phyloP scores from a whole-genome alignment of 1,284 basidiomycete genomes.

The Ustilago hordei region DNA sequence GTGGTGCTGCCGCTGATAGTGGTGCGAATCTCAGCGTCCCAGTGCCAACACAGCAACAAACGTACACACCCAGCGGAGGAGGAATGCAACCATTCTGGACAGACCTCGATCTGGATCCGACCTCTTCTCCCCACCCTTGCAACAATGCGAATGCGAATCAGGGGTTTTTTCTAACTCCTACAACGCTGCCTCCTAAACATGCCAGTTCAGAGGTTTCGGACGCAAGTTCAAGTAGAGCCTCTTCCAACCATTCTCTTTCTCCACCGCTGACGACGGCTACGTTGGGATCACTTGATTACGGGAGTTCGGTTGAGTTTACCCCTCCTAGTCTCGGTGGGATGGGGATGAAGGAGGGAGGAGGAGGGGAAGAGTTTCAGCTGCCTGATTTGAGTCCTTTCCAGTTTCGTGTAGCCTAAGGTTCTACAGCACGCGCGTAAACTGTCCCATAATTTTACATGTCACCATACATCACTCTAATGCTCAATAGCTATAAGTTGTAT shows the following conservation, averaged over 20 bases:
- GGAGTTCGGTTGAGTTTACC: neutral
- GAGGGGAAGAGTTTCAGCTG: neutral
- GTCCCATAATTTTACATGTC: no score
- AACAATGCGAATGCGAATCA: neutral
- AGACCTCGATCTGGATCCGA: neutral
- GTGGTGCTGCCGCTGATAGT: neutral
- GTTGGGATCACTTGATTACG: slow-evolving; percentile 17
- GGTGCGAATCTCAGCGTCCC: no score
- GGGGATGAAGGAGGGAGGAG: neutral
- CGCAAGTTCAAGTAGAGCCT: slow-evolving; percentile 9
- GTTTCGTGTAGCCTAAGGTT: slow-evolving; percentile 4
- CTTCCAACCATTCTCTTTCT: slow-evolving; percentile 27
- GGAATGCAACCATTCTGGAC: neutral
- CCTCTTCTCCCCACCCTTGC: neutral
- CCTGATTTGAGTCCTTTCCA: slow-evolving; percentile 1
- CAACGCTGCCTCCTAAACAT: neutral
- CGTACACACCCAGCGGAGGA: no score
- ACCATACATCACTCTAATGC: no score
- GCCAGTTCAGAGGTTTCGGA: neutral
- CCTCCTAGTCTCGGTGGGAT: neutral
- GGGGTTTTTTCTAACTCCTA: neutral
- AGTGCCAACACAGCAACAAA: no score
- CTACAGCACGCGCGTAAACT: no score
- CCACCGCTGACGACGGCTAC: slow-evolving; percentile 25
- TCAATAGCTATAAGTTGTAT: no score